Percentiles rank a stretch among this genome's conserved stretches.
Evolutionary conservation across 1,284 basidiomycete genomes (phyloP).

Genomic region (Mycena citricolor): DNA sequence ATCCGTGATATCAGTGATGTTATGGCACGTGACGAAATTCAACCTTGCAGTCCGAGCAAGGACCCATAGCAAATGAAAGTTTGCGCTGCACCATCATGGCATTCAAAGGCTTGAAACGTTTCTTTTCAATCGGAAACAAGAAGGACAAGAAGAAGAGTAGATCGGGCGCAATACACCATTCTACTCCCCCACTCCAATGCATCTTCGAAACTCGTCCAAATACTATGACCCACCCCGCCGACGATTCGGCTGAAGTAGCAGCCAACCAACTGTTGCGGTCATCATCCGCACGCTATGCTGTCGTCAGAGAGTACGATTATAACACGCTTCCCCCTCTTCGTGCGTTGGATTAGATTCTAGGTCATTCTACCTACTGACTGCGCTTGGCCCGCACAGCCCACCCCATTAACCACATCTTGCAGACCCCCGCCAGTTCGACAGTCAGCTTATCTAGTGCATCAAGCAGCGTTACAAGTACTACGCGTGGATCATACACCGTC

Average conservation of each 20-base stretch:
- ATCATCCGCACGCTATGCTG: constrained; percentile 63
- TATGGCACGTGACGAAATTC: background rate
- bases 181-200: constrained; percentile 26
- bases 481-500: constrained; percentile 65
- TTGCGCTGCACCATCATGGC: constrained; percentile 24
- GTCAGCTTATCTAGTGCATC: constrained; percentile 50
- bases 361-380: constrained; percentile 8
- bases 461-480: constrained; percentile 27
- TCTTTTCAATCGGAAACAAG: constrained; percentile 68
- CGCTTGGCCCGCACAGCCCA: too few relatives aligned
- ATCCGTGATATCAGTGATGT: too few relatives aligned
- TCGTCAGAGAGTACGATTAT: constrained; percentile 55
- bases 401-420: constrained; percentile 58
- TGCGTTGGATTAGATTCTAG: constrained; percentile 39
- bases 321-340: constrained; percentile 63
- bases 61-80: background rate
- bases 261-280: constrained; percentile 67
- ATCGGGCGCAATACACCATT: constrained; percentile 30
- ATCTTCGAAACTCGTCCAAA: constrained; percentile 31
- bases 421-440: constrained; percentile 47
- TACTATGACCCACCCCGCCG: too few relatives aligned
- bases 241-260: constrained; percentile 45
- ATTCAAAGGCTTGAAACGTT: constrained; percentile 71
- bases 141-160: constrained; percentile 48
- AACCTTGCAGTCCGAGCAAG: background rate